Evolutionary conservation across 352 stramenopile species (phyloP), one percentile per base, ranked within the genome.

Genomic region (Phytophthora sp.): DNA sequence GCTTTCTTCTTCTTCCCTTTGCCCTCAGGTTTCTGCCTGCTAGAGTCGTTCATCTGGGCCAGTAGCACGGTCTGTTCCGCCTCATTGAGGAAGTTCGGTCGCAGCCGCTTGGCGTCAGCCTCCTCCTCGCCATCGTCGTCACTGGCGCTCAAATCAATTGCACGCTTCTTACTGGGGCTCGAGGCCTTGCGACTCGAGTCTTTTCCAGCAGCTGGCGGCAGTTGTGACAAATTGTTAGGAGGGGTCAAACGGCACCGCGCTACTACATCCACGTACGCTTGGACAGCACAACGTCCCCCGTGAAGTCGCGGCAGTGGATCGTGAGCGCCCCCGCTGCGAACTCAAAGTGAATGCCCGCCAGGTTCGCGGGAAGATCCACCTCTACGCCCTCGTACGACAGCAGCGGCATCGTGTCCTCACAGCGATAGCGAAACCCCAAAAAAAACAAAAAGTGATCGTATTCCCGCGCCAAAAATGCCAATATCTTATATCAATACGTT

Each of bases 351-450:
- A 95, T 79, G 45, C 82, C 83, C 16, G 82, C 57, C 13, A 93
- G 68, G 52, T 73, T 66, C 35, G 68, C 66, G 0, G 84, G 86
- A 21, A 95, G 77, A 54, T 91, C 80, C 42, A 95, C 86, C 46
- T 90, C 72, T 21, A 95, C 80, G 33, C 80, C 85, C 76, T 94
- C 85, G 66, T 77, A 94, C 63, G 80, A 90, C 30, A 94, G 58
- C 45, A 92, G 67, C 39, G 85, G 77, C 85, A 94, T 93, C 21
- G 41, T 29, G n/a, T 21, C 5, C 20, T 49, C 7, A 20, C n/a
- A n/a, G n/a, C n/a, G n/a, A n/a, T n/a, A n/a, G n/a, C n/a, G n/a
- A n/a, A n/a, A n/a, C n/a, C n/a, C n/a, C n/a, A n/a, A n/a, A n/a
- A n/a, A n/a, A n/a, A n/a, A n/a, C n/a, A n/a, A 12, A 51, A 44